phyloP scores from a whole-genome alignment of 306 rosid genomes.

The Castanea mollissima region DNA sequence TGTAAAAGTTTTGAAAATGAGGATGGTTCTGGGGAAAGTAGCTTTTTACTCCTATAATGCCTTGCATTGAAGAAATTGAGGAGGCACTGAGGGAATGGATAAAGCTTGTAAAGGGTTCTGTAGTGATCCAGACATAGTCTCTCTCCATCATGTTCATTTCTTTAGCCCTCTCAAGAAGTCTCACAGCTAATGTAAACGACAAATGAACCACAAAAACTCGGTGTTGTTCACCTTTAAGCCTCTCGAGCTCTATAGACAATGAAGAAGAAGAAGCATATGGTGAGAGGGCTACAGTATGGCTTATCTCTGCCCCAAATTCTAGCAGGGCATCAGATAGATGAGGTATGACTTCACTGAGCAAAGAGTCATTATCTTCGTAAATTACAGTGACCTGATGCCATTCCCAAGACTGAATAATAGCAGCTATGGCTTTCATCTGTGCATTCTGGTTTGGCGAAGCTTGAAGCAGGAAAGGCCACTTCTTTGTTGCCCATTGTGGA shows the following conservation, averaged over 20 bases:
- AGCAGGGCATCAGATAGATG: conserved; percentile 28
- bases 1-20: conserved; percentile 18
- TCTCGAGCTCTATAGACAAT: conserved; percentile 37
- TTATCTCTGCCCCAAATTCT: conserved; percentile 24
- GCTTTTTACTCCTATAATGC: conserved; percentile 47
- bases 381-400: conserved; percentile 40
- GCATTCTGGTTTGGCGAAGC: conserved; percentile 22
- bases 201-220: conserved; percentile 43
- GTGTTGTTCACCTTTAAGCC: conserved; percentile 29
- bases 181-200: conserved; percentile 34
- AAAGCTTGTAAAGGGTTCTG: conserved; percentile 45
- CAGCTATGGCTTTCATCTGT: conserved; percentile 50
- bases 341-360: conserved; percentile 31
- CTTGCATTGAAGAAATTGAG: conserved; percentile 43
- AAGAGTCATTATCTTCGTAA: conserved; percentile 40
- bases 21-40: conserved; percentile 16
- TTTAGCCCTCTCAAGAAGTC: conserved; percentile 34
- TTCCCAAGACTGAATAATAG: conserved; percentile 41
- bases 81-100: conserved; percentile 50
- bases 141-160: conserved; percentile 48
- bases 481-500: conserved; percentile 44
- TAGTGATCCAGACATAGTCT: conserved; percentile 56
- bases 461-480: conserved; percentile 44
- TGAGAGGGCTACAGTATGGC: conserved; percentile 28
- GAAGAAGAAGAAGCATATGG: conserved; percentile 38